Percentiles rank a stretch among this genome's conserved stretches.
Evolutionary conservation across 2,329 filamentous ascomycete genomes (phyloP).

Genomic region (Fusarium tuaranense): DNA sequence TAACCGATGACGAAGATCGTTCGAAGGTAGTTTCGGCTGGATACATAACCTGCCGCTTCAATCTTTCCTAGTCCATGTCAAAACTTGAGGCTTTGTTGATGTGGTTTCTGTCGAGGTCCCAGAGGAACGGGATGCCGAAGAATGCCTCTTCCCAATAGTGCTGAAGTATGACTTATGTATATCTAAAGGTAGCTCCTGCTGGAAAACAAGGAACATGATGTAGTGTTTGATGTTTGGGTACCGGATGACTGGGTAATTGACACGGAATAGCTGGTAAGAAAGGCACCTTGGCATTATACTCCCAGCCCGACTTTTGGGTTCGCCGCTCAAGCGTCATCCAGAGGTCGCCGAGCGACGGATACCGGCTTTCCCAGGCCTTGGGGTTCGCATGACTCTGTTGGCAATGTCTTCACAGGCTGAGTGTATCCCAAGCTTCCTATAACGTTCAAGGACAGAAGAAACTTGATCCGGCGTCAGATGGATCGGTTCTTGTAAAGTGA

Average conservation of each 20-base stretch:
- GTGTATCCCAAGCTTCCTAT: not conserved
- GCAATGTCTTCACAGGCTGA: not conserved
- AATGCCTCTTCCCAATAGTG: not conserved
- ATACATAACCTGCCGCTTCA: not conserved
- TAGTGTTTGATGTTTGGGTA: not conserved
- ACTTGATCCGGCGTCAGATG: not conserved
- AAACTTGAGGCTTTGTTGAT: not conserved
- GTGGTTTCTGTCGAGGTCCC: not conserved
- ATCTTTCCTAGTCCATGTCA: not conserved
- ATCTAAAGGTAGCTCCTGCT: not conserved
- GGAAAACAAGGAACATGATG: not conserved
- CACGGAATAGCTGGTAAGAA: not conserved
- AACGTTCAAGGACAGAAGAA: not conserved
- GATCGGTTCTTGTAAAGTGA: not conserved
- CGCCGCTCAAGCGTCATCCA: not conserved
- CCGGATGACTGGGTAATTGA: not conserved
- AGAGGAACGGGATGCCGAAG: not conserved
- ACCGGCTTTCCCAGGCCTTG: not conserved
- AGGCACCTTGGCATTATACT: not conserved
- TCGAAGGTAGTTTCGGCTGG: not conserved
- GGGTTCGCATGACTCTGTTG: not conserved
- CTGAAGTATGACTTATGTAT: not conserved
- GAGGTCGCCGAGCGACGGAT: not conserved
- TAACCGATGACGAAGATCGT: too few species aligned
- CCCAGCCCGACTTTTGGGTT: not conserved